Evolutionary conservation across 1,284 basidiomycete genomes (phyloP), one percentile per base, ranked within the genome.

Genomic region (Retiboletus fuscus): DNA sequence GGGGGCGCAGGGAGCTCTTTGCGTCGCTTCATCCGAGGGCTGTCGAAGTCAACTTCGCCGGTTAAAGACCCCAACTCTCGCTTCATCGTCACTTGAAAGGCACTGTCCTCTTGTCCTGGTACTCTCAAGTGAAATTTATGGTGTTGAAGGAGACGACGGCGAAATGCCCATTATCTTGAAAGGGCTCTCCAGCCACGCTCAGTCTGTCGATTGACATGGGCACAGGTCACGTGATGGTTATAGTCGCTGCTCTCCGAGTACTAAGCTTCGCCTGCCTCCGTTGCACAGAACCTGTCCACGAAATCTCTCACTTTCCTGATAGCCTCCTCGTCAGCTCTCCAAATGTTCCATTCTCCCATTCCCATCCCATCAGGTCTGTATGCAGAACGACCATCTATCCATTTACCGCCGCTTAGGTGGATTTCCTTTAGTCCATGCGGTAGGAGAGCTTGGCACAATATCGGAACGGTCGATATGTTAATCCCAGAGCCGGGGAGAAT

Each of bases 401-500:
- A 93, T 55, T 75, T 74, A 15, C 91, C 93, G 1, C 89, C 93
- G 74, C 93, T 94, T 69, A 94, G 79, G 78, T 95, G 93, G 7
- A 95, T 84, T 79, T 94, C 92, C 34, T 81, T 81, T 34, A 93
- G 77, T 15, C 90, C 91, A 44, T 86, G 79, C 1, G 89, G 86
- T 16, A 90, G 77, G 39, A 94, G 83, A 24, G 82, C 75, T 30
- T 85, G 74, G 57, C 92, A 81, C 26, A 95, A 68, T 24, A 75
- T 66, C 1, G 82, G 78, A 24, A 91, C 82, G 3, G 88, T 93
- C 22, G 82, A 77, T 10, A 85, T 77, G 74, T 91, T 93, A 65
- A 95, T 88, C 6, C 93, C 93, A 8, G 92, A 92, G 12, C 93
- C 93, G 15, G 92, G 91, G 70, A 95, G 87, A 68, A 96, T 88